Evolutionary conservation across 2,329 filamentous ascomycete genomes (phyloP).

Genomic region (Colletotrichum tropicicola): DNA sequence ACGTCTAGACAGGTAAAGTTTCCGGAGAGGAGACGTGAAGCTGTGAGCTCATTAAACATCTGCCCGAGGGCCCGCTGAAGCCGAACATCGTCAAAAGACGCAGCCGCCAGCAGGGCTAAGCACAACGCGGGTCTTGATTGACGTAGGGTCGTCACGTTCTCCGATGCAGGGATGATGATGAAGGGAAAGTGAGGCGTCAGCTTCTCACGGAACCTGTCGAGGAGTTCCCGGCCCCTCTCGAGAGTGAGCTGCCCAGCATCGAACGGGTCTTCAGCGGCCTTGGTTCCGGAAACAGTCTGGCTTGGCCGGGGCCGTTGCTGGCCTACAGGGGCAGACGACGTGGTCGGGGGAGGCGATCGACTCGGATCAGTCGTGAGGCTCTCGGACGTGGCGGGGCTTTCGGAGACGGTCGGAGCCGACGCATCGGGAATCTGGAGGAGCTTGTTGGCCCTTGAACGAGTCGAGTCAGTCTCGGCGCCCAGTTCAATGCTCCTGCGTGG

Average conservation of each 20-base stretch:
- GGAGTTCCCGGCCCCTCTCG: conserved; percentile 36
- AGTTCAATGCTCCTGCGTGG: no score
- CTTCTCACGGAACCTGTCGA: conserved; percentile 35
- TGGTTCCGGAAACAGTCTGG: not conserved
- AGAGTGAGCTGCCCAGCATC: conserved; percentile 31
- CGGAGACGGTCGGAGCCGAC: not conserved
- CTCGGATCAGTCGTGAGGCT: conserved; percentile 1
- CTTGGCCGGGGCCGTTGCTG: not conserved
- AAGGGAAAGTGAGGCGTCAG: conserved; percentile 41
- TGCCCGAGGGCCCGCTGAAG: conserved; percentile 37
- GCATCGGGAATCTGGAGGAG: conserved; percentile 8
- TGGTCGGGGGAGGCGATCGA: not conserved
- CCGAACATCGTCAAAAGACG: conserved; percentile 32
- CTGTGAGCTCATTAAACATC: conserved; percentile 39
- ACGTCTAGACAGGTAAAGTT: conserved; percentile 39
- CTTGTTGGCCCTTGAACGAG: conserved; percentile 6
- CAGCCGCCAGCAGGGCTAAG: conserved; percentile 39
- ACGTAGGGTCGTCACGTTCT: conserved; percentile 32
- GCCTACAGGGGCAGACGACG: not conserved
- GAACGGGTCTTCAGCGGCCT: conserved; percentile 32
- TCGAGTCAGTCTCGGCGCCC: not conserved
- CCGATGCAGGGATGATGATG: conserved; percentile 34
- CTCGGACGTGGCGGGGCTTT: conserved; percentile 10
- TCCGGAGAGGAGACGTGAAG: conserved; percentile 33
- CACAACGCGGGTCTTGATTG: conserved; percentile 36